These are phyloP conservation scores for Candida loeiensis DNA, from an alignment of 805 yeast species.

Conservation along the genomic window DNA sequence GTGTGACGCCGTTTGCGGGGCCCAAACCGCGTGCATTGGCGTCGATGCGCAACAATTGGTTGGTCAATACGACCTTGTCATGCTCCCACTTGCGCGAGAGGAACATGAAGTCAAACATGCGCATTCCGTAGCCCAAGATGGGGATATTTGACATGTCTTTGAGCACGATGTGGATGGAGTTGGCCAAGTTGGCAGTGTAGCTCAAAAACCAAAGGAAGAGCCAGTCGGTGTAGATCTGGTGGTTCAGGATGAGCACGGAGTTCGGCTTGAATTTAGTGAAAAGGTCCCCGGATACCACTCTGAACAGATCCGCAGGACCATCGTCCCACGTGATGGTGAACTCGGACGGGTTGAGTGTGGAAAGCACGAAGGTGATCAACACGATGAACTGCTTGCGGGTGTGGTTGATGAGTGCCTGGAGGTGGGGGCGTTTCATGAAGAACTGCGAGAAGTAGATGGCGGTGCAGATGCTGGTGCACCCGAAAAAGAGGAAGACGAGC, in stretches of 20 bases:
- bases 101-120: conserved; percentile 69
- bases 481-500: conserved; percentile 2
- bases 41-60: conserved; percentile 54
- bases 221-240: conserved; percentile 95
- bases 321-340: conserved; percentile 49
- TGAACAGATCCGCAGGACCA: conserved; percentile 16
- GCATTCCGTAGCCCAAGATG: conserved; percentile 83
- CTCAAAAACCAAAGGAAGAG: conserved; percentile 82
- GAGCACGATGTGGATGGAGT: conserved; percentile 66
- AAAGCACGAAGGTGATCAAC: conserved; percentile 49
- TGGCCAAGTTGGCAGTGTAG: conserved; percentile 63
- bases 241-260: conserved; percentile 76
- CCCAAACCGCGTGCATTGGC: conserved; percentile 59
- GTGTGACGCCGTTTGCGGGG: conserved; percentile 42
- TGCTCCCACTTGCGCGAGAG: conserved; percentile 81
- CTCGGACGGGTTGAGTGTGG: conserved; percentile 49
- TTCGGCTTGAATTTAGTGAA: conserved; percentile 29
- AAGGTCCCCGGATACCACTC: conserved; percentile 6
- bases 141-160: conserved; percentile 79
- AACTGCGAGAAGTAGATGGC: conserved; percentile 1
- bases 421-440: conserved; percentile 12
- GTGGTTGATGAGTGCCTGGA: conserved; percentile 43
- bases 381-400: conserved; percentile 60
- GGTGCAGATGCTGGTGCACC: conserved; percentile 3
- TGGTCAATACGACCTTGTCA: conserved; percentile 60